Percentiles rank a stretch among this genome's conserved stretches.
Evolutionary conservation across 257 asterid species (phyloP).

Genomic region (Solanum bulbocastanum): DNA sequence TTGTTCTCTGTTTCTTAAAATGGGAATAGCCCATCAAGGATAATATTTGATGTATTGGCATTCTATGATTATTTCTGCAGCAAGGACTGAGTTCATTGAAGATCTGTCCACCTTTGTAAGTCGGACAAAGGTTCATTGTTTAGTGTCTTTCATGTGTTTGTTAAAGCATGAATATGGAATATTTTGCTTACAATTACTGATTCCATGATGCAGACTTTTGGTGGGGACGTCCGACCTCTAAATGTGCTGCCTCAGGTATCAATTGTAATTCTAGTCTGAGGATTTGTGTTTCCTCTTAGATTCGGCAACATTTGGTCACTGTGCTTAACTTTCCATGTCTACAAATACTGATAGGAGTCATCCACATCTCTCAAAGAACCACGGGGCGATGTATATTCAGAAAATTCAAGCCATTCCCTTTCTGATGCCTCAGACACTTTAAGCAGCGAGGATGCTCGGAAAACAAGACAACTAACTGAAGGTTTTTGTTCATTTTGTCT

Average conservation of each 20-base stretch:
- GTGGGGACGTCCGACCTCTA: constrained; percentile 65
- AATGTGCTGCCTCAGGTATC: constrained; percentile 68
- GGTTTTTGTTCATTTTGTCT: constrained; percentile 27
- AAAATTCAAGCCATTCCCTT: constrained; percentile 25
- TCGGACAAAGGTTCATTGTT: not conserved
- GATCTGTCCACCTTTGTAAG: constrained; percentile 79
- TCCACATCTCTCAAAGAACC: constrained; percentile 48
- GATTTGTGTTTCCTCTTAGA: not conserved
- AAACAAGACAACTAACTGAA: constrained; percentile 67
- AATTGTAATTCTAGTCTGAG: not conserved
- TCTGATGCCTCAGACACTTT: constrained; percentile 26
- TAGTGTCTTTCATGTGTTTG: not conserved
- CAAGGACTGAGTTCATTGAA: constrained; percentile 51
- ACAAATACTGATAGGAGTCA: constrained; percentile 45
- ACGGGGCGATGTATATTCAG: constrained; percentile 45
- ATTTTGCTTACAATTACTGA: not conserved
- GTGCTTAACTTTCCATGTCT: constrained; percentile 17
- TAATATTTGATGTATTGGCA: not conserved
- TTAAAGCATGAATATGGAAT: not conserved
- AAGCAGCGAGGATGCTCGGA: constrained; percentile 34
- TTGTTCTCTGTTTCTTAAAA: not conserved
- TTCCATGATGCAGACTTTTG: constrained; percentile 36
- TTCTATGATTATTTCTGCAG: constrained; percentile 24
- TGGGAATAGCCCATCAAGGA: not conserved
- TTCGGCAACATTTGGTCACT: not conserved